Base-by-base conservation (phyloP, 148 eudicot species). In the Heliamphora exappendiculata region DNA sequence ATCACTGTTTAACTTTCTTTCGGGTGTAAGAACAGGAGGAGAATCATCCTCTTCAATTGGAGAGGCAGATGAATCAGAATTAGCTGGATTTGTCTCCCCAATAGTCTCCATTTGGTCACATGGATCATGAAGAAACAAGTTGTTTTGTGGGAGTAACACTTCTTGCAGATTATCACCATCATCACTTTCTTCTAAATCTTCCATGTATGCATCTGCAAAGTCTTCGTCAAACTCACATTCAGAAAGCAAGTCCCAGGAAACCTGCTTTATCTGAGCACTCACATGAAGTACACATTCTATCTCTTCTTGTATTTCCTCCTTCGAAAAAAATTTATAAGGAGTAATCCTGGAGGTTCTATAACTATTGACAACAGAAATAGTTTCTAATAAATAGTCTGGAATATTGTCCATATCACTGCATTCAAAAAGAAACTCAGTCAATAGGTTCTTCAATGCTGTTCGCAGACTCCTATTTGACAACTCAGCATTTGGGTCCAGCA, bases 401-500 rank as follows among this genome's bases (percentile, higher is more conserved):
- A 90, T 80, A 20, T 66, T 59, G 14, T 92, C 91, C 91, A 94
- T 85, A 57, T 94, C 97, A 82, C 83, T 76, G 79, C 97, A 91
- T 80, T 92, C 97, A 36, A 82, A 89, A 50, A 91, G 95, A 81
- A 76, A 90, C 70, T 94, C 97, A 2, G 76, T 82, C 82, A 94
- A 80, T 53, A 94, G 51, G 68, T 80, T 85, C 82, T 79, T 87
- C 36, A 86, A 73, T 7, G 82, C 78, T 39, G 50, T 20, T 45
- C 85, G 84, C 47, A 83, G 78, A 71, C 81, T 76, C 60, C 75
- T 80, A 26, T 34, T 75, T 3, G 78, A 67, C 20, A 87, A 76
- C 63, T 83, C 41, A 65, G 72, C 71, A 53, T 74, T 62, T 39
- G 93, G 89, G 77, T 83, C 93, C 65, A 89, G 72, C 72, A 87